Conservation (phyloP, 805 yeast species). For the Starmerella sirachaensis region DNA sequence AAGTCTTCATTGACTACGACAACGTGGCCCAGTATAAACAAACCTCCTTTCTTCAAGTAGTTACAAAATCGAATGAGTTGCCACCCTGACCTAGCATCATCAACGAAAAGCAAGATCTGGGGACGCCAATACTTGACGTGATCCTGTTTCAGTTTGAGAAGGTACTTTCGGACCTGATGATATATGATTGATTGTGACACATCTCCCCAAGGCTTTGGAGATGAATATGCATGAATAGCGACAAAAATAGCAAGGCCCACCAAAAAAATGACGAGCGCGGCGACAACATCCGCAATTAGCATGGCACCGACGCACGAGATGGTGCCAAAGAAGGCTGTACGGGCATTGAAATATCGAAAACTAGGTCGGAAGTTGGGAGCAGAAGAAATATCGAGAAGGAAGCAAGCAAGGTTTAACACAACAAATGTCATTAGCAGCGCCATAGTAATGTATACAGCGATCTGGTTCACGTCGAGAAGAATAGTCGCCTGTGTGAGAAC, state of each 20-base stretch:
- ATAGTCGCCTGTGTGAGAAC: conserved; percentile 69
- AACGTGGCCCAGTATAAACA: conserved; percentile 87
- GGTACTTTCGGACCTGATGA: conserved; percentile 90
- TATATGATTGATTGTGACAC: conserved; percentile 90
- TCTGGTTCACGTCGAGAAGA: conserved; percentile 81
- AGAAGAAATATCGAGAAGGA: conserved; percentile 69
- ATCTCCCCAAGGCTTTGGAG: conserved; percentile 97
- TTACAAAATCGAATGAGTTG: conserved; percentile 85
- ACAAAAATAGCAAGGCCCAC: conserved; percentile 56
- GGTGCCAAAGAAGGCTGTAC: conserved; percentile 72
- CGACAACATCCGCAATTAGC: conserved; percentile 87
- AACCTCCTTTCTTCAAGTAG: conserved; percentile 88
- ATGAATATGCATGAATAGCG: conserved; percentile 77
- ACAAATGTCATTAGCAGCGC: conserved; percentile 93
- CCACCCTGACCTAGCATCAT: conserved; percentile 88
- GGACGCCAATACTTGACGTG: conserved; percentile 99
- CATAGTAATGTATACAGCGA: conserved; percentile 93
- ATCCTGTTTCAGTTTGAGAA: conserved; percentile 70
- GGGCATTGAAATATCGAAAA: conserved; percentile 70
- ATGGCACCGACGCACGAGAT: conserved; percentile 62
- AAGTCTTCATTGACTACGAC: conserved; percentile 45
- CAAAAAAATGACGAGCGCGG: conserved; percentile 66
- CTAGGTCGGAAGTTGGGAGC: conserved; percentile 99
- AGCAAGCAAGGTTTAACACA: conserved; percentile 89
- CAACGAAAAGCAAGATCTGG: conserved; percentile 75